Base-by-base conservation (phyloP, 306 rosid species). In the Castanea crenata region DNA sequence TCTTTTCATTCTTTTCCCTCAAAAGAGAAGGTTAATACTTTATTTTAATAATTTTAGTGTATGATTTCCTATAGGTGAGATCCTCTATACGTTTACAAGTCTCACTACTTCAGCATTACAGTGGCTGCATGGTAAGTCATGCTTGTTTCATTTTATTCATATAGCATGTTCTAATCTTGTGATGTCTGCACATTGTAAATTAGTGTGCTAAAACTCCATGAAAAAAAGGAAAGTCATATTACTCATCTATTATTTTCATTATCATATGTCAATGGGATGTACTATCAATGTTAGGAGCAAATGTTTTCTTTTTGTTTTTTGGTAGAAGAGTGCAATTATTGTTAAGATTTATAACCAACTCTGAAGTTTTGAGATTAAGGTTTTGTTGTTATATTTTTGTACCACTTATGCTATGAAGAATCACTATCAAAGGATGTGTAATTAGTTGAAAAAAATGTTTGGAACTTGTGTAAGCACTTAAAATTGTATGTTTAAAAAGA, bases 121-220 rank as follows among this genome's bases (percentile, higher is more conserved):
- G 81, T 90, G 98, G 97, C 79, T 95, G 85, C 99, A 90, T 83
- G 98, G 97, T 92, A 78, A 87, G 94, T 85, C 73, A 31, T 70
- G 61, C 51, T 74, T 58, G 29, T 49, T 78, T 75, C 27, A 14
- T 31, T 69, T 57, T 18, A 55, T 77, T 13, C 64, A 59, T 51
- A 23, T 59, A 23, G 5, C 21, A 9, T 23, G 12, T 59, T 59
- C 62, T 11, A 59, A 59, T 9, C 25, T 20, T 59, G 12, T 11
- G 3, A 12, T 59, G 6, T 77, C 29, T 15, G 20, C 41, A 18
- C 65, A 51, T 67, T 57, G 12, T 49, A n/a, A 35, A 5, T 59
- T 23, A 59, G 25, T 31, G 11, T 23, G 34, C 67, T 12, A 34
- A 59, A 23, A 21, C 38, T 34, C 27, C 31, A 10, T n/a, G 12